phyloP scores from a whole-genome alignment of 78 protist species.

The Speleostelium caveatum region DNA sequence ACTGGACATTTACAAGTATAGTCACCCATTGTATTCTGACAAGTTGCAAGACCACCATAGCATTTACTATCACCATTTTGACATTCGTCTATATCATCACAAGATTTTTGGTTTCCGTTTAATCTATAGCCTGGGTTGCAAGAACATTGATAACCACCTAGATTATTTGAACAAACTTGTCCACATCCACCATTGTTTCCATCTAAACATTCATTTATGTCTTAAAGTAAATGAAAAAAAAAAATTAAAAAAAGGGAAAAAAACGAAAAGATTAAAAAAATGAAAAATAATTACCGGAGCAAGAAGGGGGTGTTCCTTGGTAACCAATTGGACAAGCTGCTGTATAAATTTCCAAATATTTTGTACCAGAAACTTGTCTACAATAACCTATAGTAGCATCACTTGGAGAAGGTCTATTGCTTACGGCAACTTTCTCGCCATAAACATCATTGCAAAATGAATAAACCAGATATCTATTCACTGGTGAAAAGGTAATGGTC shows the following conservation, averaged over 20 bases:
- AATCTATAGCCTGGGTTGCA: no score
- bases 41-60: not conserved
- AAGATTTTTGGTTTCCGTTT: not conserved
- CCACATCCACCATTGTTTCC: no score
- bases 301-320: not conserved
- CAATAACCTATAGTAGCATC: not conserved
- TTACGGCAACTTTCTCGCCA: no score
- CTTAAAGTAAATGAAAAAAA: no score
- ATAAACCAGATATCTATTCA: no score
- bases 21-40: slow-evolving; percentile 1
- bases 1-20: not conserved
- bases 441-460: no score
- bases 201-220: slow-evolving; percentile 2
- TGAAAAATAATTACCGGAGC: not conserved
- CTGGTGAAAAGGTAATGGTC: no score
- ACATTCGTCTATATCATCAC: slow-evolving; percentile 21
- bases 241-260: no score
- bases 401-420: no score
- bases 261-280: no score
- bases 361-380: not conserved
- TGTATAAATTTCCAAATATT: not conserved
- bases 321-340: not conserved
- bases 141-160: no score
- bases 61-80: not conserved
- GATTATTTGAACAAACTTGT: no score